phyloP scores from a whole-genome alignment of 805 yeast genomes.

The Komagataella populi region DNA sequence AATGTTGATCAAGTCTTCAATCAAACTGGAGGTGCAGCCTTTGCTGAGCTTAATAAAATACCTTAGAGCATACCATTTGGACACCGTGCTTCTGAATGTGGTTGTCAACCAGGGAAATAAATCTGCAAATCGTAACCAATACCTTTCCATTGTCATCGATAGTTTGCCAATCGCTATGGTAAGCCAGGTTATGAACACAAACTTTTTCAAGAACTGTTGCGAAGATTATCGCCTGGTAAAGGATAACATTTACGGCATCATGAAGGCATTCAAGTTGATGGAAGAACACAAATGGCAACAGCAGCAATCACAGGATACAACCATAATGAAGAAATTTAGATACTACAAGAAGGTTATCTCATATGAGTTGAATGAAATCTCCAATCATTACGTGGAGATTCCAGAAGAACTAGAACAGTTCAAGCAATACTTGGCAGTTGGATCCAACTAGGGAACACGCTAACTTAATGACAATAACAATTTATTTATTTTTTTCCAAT shows the following conservation, averaged over 20 bases:
- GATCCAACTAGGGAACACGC: neutral
- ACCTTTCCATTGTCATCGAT: constrained; percentile 17
- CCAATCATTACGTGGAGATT: constrained; percentile 18
- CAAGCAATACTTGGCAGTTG: constrained; percentile 7
- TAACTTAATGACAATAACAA: neutral
- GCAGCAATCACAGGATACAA: constrained; percentile 1
- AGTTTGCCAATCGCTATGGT: constrained; percentile 9
- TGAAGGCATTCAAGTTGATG: constrained; percentile 12
- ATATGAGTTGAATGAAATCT: constrained; percentile 19
- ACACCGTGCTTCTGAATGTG: constrained; percentile 11
- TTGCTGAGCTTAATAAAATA: constrained; percentile 13
- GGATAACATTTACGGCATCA: constrained; percentile 21
- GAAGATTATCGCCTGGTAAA: constrained; percentile 19
- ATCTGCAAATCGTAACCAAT: constrained; percentile 14
- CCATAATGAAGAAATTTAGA: constrained; percentile 10
- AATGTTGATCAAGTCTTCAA: constrained; percentile 13
- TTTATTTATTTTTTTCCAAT: neutral
- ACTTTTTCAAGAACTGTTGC: constrained; percentile 14
- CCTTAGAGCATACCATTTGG: constrained; percentile 6
- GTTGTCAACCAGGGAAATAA: constrained; percentile 19
- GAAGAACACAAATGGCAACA: constrained; percentile 1
- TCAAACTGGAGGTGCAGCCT: constrained; percentile 11
- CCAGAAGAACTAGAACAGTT: constrained; percentile 16
- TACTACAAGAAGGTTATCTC: constrained; percentile 16
- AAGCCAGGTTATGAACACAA: constrained; percentile 8